Evolutionary conservation across 495 filamentous ascomycete genomes (phyloP).

Genomic region (Pseudevernia furfuracea): DNA sequence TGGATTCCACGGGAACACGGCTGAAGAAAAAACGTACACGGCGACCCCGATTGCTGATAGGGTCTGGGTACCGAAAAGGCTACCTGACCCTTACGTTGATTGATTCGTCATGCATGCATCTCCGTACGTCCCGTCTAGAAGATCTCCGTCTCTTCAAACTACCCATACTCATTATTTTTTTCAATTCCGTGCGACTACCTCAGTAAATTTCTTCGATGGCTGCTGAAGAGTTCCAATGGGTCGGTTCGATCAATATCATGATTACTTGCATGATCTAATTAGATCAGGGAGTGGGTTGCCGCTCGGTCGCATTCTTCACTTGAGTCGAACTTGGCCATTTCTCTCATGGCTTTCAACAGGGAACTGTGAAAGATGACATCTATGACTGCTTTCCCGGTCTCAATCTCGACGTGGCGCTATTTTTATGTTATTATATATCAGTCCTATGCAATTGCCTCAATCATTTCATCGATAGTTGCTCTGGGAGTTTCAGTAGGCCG

Average conservation of each 20-base stretch:
- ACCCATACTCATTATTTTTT: neutral
- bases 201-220: neutral
- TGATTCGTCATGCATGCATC: neutral
- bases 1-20: neutral
- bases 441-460: neutral
- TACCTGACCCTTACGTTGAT: neutral
- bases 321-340: neutral
- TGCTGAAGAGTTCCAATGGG: neutral
- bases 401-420: neutral
- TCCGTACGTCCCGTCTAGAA: neutral
- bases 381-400: neutral
- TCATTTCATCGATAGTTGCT: neutral
- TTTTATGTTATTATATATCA: neutral
- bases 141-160: neutral
- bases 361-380: neutral
- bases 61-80: neutral
- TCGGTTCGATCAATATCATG: neutral
- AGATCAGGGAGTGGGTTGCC: neutral
- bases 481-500: neutral
- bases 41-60: neutral
- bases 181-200: neutral
- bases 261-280: neutral
- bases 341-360: neutral
- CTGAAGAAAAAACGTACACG: neutral
- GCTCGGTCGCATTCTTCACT: neutral